phyloP scores from a whole-genome alignment of 2,329 filamentous ascomycete species.

The Hypoxylon sp. region DNA sequence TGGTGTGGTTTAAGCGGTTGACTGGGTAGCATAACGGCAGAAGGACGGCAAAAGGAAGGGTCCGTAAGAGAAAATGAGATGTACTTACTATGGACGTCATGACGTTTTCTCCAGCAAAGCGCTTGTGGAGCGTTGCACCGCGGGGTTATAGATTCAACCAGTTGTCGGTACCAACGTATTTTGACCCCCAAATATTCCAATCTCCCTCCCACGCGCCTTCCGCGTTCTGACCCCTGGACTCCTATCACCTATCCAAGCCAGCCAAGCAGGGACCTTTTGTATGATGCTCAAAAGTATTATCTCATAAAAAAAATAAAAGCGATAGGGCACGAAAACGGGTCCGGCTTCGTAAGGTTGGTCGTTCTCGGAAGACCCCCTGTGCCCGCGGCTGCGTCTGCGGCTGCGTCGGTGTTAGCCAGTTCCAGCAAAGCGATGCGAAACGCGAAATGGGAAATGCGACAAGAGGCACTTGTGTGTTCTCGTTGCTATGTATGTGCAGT shows the following conservation, averaged over 20 bases:
- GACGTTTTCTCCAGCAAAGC: constrained; percentile 44
- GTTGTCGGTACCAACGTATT: constrained; percentile 8
- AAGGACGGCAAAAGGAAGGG: constrained; percentile 9
- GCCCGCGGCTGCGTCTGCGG: constrained; percentile 26
- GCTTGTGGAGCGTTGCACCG: constrained; percentile 42
- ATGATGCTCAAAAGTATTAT: constrained; percentile 40
- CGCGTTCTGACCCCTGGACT: constrained; percentile 38
- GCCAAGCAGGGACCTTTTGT: constrained; percentile 40
- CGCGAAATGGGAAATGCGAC: constrained; percentile 34
- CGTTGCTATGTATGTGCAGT: constrained; percentile 31
- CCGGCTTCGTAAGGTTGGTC: constrained; percentile 8
- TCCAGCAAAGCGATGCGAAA: constrained; percentile 45
- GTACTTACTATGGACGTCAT: constrained; percentile 56
- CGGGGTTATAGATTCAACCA: constrained; percentile 34
- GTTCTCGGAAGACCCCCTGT: constrained; percentile 11
- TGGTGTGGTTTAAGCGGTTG: background rate
- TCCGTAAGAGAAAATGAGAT: constrained; percentile 24
- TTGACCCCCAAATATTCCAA: constrained; percentile 44
- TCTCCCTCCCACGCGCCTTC: constrained; percentile 42
- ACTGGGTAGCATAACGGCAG: constrained; percentile 5
- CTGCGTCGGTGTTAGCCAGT: constrained; percentile 42
- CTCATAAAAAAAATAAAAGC: constrained; percentile 34
- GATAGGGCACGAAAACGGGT: constrained; percentile 23
- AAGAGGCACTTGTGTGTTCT: constrained; percentile 16
- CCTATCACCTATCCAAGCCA: constrained; percentile 36